These are phyloP conservation scores for Albophoma yamanashiensis DNA, from an alignment of 2,329 filamentous ascomycete species.

Conservation along the genomic window DNA sequence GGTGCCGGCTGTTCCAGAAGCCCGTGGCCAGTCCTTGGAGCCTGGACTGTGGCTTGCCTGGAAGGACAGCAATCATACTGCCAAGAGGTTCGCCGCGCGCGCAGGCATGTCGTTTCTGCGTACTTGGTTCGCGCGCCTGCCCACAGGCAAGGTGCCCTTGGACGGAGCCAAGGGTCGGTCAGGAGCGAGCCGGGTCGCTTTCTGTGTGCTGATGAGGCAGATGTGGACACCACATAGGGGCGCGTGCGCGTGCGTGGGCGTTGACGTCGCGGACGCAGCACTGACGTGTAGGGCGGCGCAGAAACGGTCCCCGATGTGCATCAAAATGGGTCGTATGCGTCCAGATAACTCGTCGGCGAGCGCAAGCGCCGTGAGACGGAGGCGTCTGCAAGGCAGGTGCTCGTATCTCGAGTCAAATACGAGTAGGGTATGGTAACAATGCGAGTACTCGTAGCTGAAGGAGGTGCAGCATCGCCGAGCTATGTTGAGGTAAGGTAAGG, in stretches of 20 bases:
- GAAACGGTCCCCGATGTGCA: not conserved
- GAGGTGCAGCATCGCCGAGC: no score
- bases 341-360: not conserved
- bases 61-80: conserved; percentile 68
- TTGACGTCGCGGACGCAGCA: not conserved
- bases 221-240: not conserved
- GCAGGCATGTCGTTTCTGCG: not conserved
- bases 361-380: not conserved
- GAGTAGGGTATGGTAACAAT: no score
- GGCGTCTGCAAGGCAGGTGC: not conserved
- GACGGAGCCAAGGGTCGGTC: not conserved
- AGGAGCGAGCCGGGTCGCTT: not conserved
- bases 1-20: conserved; percentile 60
- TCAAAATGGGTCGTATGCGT: not conserved
- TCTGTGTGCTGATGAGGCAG: not conserved
- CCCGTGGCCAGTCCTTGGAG: conserved; percentile 68
- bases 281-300: not conserved
- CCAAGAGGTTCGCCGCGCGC: not conserved
- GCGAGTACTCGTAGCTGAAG: no score
- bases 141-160: not conserved
- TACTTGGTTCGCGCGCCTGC: not conserved
- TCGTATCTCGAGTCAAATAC: not conserved
- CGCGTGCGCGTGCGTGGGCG: not conserved
- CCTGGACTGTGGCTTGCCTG: conserved; percentile 66
- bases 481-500: no score